These are phyloP conservation scores for Durusdinium trenchii DNA, from an alignment of 73 alveolate species.

Conservation along the genomic window DNA sequence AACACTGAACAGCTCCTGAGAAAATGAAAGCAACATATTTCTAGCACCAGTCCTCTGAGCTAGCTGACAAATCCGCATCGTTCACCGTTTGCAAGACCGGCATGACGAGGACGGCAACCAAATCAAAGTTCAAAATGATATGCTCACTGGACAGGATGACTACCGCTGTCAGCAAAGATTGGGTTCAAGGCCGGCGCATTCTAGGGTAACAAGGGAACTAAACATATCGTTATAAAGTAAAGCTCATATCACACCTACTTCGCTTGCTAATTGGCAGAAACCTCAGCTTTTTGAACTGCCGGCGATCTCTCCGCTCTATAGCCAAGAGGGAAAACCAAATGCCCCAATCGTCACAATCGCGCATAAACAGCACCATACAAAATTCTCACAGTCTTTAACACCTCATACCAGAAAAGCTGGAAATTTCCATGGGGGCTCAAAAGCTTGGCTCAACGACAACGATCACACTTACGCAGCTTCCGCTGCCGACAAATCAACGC, in stretches of 20 bases:
- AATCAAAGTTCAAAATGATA: neutral
- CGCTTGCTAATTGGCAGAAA: neutral
- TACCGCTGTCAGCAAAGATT: too few species aligned
- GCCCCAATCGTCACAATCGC: neutral
- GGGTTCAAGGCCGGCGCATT: constrained; percentile 11
- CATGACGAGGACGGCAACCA: neutral
- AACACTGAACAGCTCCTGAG: neutral
- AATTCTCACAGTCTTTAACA: neutral
- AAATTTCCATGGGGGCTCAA: neutral
- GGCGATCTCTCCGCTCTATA: neutral
- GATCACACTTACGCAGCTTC: too few species aligned
- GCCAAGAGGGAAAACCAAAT: neutral
- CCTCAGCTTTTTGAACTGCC: neutral
- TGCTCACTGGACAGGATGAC: neutral
- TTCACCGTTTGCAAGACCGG: neutral
- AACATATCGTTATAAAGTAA: neutral
- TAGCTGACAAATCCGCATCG: neutral
- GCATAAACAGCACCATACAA: neutral
- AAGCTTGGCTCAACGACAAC: neutral
- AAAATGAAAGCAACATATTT: too few species aligned
- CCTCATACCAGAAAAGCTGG: neutral
- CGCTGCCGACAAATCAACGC: neutral
- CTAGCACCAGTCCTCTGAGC: neutral
- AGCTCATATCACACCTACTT: neutral
- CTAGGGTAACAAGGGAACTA: neutral